phyloP scores from a whole-genome alignment of 495 filamentous ascomycete species.

The Xylaria sp. region DNA sequence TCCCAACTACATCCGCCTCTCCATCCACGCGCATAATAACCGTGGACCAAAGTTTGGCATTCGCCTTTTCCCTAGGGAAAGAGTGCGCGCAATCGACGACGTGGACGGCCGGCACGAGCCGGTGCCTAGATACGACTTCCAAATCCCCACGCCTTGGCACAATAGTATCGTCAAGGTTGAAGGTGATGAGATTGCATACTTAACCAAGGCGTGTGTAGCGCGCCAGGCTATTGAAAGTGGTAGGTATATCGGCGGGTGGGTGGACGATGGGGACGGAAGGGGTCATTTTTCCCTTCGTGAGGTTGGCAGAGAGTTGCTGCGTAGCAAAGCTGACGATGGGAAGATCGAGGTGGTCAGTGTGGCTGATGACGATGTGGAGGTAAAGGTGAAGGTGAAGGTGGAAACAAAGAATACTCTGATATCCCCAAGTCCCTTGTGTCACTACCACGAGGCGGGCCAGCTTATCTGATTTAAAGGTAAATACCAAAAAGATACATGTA shows the following conservation, averaged over 20 bases:
- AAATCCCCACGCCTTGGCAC: conserved; percentile 56
- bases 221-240: conserved; percentile 32
- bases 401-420: background rate
- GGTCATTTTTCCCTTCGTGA: conserved; percentile 4
- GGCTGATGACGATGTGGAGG: background rate
- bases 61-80: conserved; percentile 41
- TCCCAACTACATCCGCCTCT: conserved; percentile 47
- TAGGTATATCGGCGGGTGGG: conserved; percentile 26
- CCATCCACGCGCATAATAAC: conserved; percentile 52
- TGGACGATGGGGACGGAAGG: background rate
- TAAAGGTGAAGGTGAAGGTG: conserved; percentile 1
- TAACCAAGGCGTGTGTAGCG: conserved; percentile 40
- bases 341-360: background rate
- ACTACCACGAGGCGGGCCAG: background rate
- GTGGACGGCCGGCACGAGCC: conserved; percentile 25
- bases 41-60: conserved; percentile 52
- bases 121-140: conserved; percentile 39
- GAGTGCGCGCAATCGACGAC: conserved; percentile 37
- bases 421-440: background rate
- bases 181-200: conserved; percentile 35
- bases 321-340: background rate
- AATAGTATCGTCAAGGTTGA: conserved; percentile 46
- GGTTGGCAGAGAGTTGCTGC: background rate
- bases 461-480: background rate
- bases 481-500: too few species aligned